Conservation (phyloP, 2,329 filamentous ascomycete genomes). For the Penicillium sumatraense region DNA sequence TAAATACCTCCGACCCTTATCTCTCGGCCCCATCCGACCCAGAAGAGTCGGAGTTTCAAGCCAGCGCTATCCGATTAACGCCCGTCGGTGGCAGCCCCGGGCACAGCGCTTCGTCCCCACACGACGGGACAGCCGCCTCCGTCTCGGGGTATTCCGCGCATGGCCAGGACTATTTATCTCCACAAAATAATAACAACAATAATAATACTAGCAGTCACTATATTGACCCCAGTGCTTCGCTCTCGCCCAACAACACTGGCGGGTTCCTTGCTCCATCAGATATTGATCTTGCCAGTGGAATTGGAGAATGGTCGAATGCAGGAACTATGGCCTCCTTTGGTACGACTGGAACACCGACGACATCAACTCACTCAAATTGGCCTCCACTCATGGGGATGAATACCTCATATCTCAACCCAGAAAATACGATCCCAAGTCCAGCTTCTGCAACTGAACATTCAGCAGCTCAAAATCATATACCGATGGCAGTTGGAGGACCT, state of each 20-base stretch:
- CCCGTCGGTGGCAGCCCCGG: constrained; percentile 27
- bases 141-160: constrained; percentile 19
- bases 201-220: too few species aligned
- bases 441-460: constrained; percentile 26
- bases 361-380: constrained; percentile 11
- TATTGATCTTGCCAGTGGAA: constrained; percentile 18
- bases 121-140: constrained; percentile 22
- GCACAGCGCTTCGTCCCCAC: constrained; percentile 17
- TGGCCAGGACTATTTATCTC: constrained; percentile 12
- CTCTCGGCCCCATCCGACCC: constrained; percentile 43
- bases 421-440: constrained; percentile 36
- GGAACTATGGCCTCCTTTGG: constrained; percentile 17
- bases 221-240: constrained; percentile 9
- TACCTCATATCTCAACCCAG: constrained; percentile 37
- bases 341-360: neutral
- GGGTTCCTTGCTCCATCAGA: constrained; percentile 22
- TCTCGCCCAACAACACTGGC: constrained; percentile 14
- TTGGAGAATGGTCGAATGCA: constrained; percentile 13
- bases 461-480: constrained; percentile 16
- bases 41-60: constrained; percentile 43
- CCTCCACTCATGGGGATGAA: constrained; percentile 23
- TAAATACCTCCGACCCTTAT: constrained; percentile 43
- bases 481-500: constrained; percentile 20
- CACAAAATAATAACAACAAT: constrained; percentile 11
- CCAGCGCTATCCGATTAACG: constrained; percentile 38